phyloP scores from a whole-genome alignment of 208 protist genomes.

The Crithidia brevicula region DNA sequence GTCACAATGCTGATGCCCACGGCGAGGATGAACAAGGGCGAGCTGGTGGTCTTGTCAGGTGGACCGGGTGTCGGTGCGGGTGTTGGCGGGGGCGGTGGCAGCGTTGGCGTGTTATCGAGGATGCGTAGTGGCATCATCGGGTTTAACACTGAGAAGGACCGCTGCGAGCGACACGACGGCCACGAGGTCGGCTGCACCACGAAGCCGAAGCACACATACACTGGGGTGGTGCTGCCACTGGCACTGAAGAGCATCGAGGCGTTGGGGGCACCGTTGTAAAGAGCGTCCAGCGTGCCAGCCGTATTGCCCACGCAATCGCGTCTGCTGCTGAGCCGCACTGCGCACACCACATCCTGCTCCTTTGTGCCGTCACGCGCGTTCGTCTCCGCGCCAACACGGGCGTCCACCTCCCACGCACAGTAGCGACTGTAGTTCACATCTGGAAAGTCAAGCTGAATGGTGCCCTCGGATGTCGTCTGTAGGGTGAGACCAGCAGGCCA shows the following conservation, averaged over 20 bases:
- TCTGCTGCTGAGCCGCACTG: conserved; percentile 43
- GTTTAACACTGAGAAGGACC: conserved; percentile 35
- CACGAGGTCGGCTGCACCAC: conserved; percentile 19
- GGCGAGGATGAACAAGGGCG: conserved; percentile 28
- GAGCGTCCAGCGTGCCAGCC: conserved; percentile 49
- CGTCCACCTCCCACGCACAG: conserved; percentile 2
- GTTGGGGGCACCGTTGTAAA: conserved; percentile 35
- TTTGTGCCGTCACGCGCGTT: no score
- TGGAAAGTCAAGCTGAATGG: conserved; percentile 25
- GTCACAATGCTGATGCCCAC: conserved; percentile 33
- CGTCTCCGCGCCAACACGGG: no score
- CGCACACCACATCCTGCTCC: conserved; percentile 28
- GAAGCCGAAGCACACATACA: conserved; percentile 50
- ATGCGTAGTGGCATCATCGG: conserved; percentile 39
- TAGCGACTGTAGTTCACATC: conserved; percentile 29
- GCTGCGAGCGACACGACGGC: conserved; percentile 18
- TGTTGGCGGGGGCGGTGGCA: conserved; percentile 9
- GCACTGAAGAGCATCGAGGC: conserved; percentile 29
- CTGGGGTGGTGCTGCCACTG: conserved; percentile 38
- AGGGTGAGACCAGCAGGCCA: conserved; percentile 26
- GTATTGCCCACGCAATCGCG: conserved; percentile 54
- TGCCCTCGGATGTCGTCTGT: conserved; percentile 24
- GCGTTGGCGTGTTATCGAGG: conserved; percentile 21
- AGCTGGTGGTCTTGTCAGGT: conserved; percentile 23
- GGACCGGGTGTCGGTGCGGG: conserved; percentile 30